Conservation (phyloP, 1,284 basidiomycete genomes). For the Gomphus sp. region DNA sequence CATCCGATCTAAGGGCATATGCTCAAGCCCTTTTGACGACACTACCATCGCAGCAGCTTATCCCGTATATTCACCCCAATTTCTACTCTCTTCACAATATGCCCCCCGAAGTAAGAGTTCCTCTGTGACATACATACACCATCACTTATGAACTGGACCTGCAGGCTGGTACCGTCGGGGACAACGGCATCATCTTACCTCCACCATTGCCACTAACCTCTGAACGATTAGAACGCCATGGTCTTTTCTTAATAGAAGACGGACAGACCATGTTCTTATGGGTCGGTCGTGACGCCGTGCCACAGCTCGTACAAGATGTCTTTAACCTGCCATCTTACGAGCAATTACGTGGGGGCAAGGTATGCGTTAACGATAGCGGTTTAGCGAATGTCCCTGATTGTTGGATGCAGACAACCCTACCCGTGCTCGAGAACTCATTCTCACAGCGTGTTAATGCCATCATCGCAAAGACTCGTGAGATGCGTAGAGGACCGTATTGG, state of each 20-base stretch:
- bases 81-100: constrained; percentile 98
- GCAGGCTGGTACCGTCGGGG: constrained; percentile 76
- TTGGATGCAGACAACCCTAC: constrained; percentile 64
- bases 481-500: constrained; percentile 84
- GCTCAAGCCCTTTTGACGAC: constrained; percentile 90
- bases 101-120: constrained; percentile 66
- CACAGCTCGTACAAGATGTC: constrained; percentile 89
- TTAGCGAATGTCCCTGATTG: constrained; percentile 16
- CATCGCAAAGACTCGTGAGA: constrained; percentile 86
- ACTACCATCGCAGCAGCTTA: constrained; percentile 81
- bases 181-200: constrained; percentile 76
- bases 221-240: constrained; percentile 91
- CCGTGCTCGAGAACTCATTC: constrained; percentile 86
- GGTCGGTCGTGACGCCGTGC: constrained; percentile 95
- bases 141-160: neutral
- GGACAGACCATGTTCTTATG: constrained; percentile 97
- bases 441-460: constrained; percentile 90
- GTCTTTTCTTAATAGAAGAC: constrained; percentile 95
- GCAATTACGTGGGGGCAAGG: constrained; percentile 88
- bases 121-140: neutral
- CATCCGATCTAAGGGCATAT: constrained; percentile 92
- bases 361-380: constrained; percentile 18
- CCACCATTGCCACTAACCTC: constrained; percentile 86
- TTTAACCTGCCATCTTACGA: constrained; percentile 89
- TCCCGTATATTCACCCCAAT: constrained; percentile 90